Evolutionary conservation across 176 grass and related monocot genomes (phyloP), one percentile per base, ranked within the genome.

Genomic region (Rhynchospora tenuis): DNA sequence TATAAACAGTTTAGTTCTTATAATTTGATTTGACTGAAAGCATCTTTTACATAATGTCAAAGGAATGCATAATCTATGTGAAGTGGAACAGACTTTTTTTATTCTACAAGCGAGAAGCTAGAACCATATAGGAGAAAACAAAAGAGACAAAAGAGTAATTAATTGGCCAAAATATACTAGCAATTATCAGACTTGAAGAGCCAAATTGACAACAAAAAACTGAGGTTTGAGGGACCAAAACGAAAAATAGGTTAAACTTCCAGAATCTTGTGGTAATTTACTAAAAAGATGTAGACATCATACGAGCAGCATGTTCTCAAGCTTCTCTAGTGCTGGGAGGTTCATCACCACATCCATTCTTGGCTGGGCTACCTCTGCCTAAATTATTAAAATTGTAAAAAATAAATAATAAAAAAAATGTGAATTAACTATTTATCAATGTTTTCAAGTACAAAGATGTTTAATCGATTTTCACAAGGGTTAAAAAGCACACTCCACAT

Each of bases 271-370:
- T 14, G 20, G 69, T 31, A 22, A 75, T 88, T 0, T 6, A 57
- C 29, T 66, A 65, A 67, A 77, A 13, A 56, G 47, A 77, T 77
- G 47, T 29, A 22, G 38, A 65, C 64, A 55, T 73, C 81, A 78
- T 77, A 94, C 94, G 2, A 97, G 86, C 11, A 97, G 90, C 94
- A 97, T 94, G 15, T 87, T 83, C 82, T 97, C 94, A 19, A 97
- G 90, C 72, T 97, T 97, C 71, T 94, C 92, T 9, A 94, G 87
- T 1, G 94, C 94, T 6, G 94, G 94, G 64, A 97, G 92, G 85
- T 97, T 97, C 86, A 94, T 89, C 72, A 86, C 76, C 11, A 97
- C 92, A 78, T 94, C 94, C 78, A 89, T 90, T 84, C 94, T 88
- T 59, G 88, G 87, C 73, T 88, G 88, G 44, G 90, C 94, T 81